A percentile compares a stretch with the other conserved stretches of the same genome.
These are phyloP conservation scores for Tanacetum coccineum DNA, from an alignment of 129 eudicot species.

Conservation along the genomic window DNA sequence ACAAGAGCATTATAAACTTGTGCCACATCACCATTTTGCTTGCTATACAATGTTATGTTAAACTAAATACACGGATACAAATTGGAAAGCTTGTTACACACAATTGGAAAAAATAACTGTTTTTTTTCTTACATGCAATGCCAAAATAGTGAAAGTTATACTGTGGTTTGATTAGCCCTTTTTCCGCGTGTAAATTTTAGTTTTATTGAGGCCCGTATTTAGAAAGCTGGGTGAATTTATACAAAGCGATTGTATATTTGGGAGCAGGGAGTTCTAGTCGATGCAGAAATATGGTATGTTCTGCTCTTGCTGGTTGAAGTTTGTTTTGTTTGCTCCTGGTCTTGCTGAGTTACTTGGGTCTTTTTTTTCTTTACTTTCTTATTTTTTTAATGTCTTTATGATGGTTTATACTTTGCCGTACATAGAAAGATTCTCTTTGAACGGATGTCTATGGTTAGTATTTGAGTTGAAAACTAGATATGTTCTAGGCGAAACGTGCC, in stretches of 20 bases:
- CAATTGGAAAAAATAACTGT: too few relatives aligned
- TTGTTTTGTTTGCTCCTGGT: conserved; percentile 2
- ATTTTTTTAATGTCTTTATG: too few relatives aligned
- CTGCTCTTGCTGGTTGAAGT: conserved; percentile 7
- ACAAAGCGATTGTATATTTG: background rate
- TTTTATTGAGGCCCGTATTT: conserved; percentile 5
- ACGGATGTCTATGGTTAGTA: conserved; percentile 1
- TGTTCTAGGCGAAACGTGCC: background rate
- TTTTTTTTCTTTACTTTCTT: too few relatives aligned
- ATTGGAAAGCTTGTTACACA: too few relatives aligned
- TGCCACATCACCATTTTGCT: too few relatives aligned
- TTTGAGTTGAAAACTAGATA: background rate
- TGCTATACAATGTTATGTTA: too few relatives aligned
- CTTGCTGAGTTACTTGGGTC: conserved; percentile 1
- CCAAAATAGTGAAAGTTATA: background rate
- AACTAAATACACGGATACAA: too few relatives aligned
- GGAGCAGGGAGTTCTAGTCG: conserved; percentile 19
- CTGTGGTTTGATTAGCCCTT: too few relatives aligned
- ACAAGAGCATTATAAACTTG: too few relatives aligned
- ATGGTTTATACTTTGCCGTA: too few relatives aligned
- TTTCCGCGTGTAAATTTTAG: background rate
- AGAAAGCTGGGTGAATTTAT: background rate
- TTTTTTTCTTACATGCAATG: too few relatives aligned
- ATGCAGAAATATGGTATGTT: conserved; percentile 22
- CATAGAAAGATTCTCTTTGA: background rate